Base-by-base conservation (phyloP, 2,329 filamentous ascomycete species). In the Claviceps paspali region DNA sequence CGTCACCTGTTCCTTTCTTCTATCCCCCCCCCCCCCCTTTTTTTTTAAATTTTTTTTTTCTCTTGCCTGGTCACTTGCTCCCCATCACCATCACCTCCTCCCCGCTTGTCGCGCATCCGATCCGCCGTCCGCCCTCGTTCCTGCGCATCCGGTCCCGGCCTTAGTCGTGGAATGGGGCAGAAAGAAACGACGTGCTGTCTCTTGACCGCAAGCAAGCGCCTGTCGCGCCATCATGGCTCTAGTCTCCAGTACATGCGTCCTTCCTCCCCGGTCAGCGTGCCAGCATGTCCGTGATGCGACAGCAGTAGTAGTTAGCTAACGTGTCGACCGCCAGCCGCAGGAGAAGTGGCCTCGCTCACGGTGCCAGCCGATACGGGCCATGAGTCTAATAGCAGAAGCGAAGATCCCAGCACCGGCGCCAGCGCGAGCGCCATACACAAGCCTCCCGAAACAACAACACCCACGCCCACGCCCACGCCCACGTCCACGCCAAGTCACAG, bases 91-190 rank as follows among this genome's bases (percentile, higher is more conserved):
- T n/a, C n/a, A n/a, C n/a, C n/a, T n/a, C n/a, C n/a, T n/a, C n/a
- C n/a, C n/a, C 26, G 26, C 26, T 10, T 21, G 6, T 14, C 11
- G 9, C 17, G n/a, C n/a, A n/a, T n/a, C n/a, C n/a, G n/a, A n/a
- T n/a, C n/a, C n/a, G n/a, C n/a, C n/a, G n/a, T n/a, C n/a, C n/a
- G 28, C 6, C 15, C 6, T 23, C 12, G 12, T 21, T 27, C n/a
- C n/a, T n/a, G n/a, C n/a, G n/a, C n/a, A n/a, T n/a, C n/a, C n/a
- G n/a, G n/a, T n/a, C n/a, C n/a, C n/a, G n/a, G n/a, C n/a, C n/a
- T n/a, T n/a, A n/a, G n/a, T n/a, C n/a, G n/a, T 17, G 35, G 35
- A 30, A 37, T 37, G 35, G 19, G 28, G 3, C 29, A 26, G 35
- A 29, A 27, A 26, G 35, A 29, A 27, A 29, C 33, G 18, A 19